Base-by-base conservation (phyloP, 2,329 filamentous ascomycete species). In the Rutstroemia sp. region DNA sequence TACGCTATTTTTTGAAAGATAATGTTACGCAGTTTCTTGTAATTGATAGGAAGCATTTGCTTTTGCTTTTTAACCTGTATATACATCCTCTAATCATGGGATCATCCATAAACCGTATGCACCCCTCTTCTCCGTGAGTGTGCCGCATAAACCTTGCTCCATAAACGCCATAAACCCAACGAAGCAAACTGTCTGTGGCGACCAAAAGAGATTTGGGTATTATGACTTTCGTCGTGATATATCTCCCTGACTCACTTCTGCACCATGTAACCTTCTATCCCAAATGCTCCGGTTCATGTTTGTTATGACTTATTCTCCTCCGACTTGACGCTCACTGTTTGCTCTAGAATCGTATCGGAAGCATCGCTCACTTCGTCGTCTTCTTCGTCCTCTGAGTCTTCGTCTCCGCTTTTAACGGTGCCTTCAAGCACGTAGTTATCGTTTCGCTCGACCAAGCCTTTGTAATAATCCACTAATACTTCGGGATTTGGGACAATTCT, bases 401-500 rank as follows among this genome's bases (percentile, higher is more conserved):
- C 46, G 9, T 17, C 30, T 2, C 58, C 58, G 10, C 62, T 59
- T 45, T 60, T 47, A 19, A 53, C 50, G 25, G 38, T 59, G 17
- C 62, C 61, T 25, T 73, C 71, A 17, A 69, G 70, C 60, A 82
- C 75, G 61, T 84, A 86, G 7, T 77, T 79, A 0, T 78, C 76
- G 30, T 78, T 80, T 12, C 83, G 77, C 62, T 83, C 89, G 34
- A 97, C 87, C 37, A 99, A 75, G 50, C 89, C 92, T 59, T 83
- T 82, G 71, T 97, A 99, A 70, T 99, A 99, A 56, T 95, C 91
- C 25, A 91, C 89, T 45, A 99, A 76, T 2, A 95, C 87, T 69
- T 97, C 94, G 1, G 94, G 92, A 67, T 95, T 91, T 5, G 94
- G 94, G 3, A 99, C 92, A 63, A 99, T 99, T 67, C 88, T 89